A percentile compares a stretch with the other conserved stretches of the same genome.
These are phyloP conservation scores for Evernia prunastri DNA, from an alignment of 495 filamentous ascomycete genomes.

Conservation along the genomic window DNA sequence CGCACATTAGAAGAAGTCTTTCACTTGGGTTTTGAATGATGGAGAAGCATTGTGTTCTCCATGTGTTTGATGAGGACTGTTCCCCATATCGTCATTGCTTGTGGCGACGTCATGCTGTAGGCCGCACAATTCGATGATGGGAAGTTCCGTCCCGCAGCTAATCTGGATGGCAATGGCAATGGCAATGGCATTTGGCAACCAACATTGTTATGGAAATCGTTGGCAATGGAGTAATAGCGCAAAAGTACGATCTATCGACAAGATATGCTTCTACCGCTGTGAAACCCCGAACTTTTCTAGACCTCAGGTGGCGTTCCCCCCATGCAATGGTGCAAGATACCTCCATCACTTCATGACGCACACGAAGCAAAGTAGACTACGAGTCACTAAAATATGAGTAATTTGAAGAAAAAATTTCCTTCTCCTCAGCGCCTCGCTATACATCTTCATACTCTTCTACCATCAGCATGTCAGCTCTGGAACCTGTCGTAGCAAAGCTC, in stretches of 20 bases:
- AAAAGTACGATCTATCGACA: neutral
- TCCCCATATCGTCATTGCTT: neutral
- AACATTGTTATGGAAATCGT: no score
- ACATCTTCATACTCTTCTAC: neutral
- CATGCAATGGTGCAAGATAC: neutral
- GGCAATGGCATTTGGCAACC: no score
- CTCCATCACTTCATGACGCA: conserved; percentile 4
- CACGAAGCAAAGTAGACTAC: conserved; percentile 1
- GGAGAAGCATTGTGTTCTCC: neutral
- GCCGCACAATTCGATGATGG: neutral
- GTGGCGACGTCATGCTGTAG: conserved; percentile 2
- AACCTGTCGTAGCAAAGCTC: neutral
- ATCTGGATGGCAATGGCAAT: no score
- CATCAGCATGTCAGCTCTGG: conserved; percentile 2
- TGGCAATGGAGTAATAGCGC: no score
- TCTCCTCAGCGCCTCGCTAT: neutral
- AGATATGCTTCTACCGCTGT: neutral
- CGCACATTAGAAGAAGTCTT: neutral
- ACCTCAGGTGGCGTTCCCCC: neutral
- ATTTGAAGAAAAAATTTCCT: neutral
- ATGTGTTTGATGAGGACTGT: neutral
- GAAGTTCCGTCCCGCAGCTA: neutral
- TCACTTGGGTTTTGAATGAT: neutral
- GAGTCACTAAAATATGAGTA: neutral
- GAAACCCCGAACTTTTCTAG: neutral